Conservation (phyloP, 2,329 filamentous ascomycete genomes). For the Stagonosporopsis chrysanthemi region DNA sequence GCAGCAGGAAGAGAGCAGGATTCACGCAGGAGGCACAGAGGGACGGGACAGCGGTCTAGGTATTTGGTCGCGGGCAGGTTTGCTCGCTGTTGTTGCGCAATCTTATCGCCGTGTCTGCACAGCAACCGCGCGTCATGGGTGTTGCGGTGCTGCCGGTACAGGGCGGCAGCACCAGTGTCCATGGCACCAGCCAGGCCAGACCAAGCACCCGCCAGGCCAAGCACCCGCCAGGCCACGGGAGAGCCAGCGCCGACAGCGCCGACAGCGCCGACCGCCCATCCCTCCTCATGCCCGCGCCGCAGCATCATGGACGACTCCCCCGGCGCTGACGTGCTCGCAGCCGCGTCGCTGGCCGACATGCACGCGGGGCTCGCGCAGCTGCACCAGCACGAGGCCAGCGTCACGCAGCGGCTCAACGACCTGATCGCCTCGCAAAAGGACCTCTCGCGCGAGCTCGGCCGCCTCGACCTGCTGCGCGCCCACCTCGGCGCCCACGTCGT, state of each 20-base stretch:
- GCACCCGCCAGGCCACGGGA: slow-evolving; percentile 7
- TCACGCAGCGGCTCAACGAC: slow-evolving; percentile 76
- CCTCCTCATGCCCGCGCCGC: slow-evolving; percentile 11
- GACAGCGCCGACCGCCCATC: not conserved
- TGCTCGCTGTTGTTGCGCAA: not conserved
- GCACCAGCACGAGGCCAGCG: slow-evolving; percentile 75
- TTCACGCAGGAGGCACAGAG: too few species aligned
- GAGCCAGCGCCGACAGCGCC: too few species aligned
- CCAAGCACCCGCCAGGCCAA: slow-evolving; percentile 17
- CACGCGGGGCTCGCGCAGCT: slow-evolving; percentile 77
- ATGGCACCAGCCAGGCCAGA: too few species aligned
- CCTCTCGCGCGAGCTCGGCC: slow-evolving; percentile 82
- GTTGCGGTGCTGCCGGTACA: too few species aligned
- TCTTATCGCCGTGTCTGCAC: slow-evolving; percentile 9
- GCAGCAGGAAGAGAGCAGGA: too few species aligned
- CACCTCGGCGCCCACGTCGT: slow-evolving; percentile 87
- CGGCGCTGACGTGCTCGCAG: slow-evolving; percentile 62
- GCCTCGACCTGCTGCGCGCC: slow-evolving; percentile 87
- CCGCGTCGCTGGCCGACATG: slow-evolving; percentile 79
- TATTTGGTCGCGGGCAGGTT: too few species aligned
- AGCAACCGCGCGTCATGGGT: too few species aligned
- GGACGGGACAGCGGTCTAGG: too few species aligned
- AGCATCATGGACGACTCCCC: slow-evolving; percentile 22
- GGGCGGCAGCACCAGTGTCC: too few species aligned
- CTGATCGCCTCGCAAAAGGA: slow-evolving; percentile 85